Conservation (phyloP, 805 yeast species). For the Candida pseudofarinosa region DNA sequence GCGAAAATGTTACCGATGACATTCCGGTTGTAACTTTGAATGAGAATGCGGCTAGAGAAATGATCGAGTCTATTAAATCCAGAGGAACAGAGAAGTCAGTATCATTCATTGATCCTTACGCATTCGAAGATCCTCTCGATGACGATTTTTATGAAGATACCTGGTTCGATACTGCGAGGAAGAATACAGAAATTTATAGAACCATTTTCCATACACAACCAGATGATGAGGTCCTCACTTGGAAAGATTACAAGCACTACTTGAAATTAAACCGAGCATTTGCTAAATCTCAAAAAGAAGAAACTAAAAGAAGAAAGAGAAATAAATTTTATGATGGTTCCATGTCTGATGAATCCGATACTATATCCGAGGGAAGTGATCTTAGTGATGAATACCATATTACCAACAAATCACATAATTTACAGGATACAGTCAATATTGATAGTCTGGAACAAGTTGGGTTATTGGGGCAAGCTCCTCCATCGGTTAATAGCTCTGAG, state of each 20-base stretch:
- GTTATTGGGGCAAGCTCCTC: constrained; percentile 33
- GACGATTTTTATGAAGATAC: constrained; percentile 79
- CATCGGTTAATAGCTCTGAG: constrained; percentile 13
- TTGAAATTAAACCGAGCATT: constrained; percentile 61
- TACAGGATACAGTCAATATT: constrained; percentile 24
- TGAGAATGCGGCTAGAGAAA: constrained; percentile 39
- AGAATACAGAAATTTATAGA: constrained; percentile 79
- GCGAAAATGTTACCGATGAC: constrained; percentile 14
- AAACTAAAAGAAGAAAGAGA: constrained; percentile 25
- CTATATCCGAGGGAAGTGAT: constrained; percentile 9
- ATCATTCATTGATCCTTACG: constrained; percentile 76
- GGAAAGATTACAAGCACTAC: constrained; percentile 84
- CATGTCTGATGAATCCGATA: constrained; percentile 10
- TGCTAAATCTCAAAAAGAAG: constrained; percentile 32
- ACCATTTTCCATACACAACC: constrained; percentile 93
- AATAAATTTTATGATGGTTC: constrained; percentile 13
- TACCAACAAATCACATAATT: constrained; percentile 7
- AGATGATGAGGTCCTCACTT: constrained; percentile 81
- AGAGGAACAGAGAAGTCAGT: constrained; percentile 30
- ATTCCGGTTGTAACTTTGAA: constrained; percentile 42
- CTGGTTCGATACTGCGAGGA: constrained; percentile 78
- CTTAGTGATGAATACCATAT: not conserved
- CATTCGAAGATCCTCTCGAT: constrained; percentile 81
- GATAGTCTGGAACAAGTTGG: constrained; percentile 30
- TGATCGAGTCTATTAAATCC: constrained; percentile 38